A percentile compares a stretch with the other conserved stretches of the same genome.
phyloP scores from a whole-genome alignment of 495 filamentous ascomycete species.

The Penicillium psychrofluorescens region DNA sequence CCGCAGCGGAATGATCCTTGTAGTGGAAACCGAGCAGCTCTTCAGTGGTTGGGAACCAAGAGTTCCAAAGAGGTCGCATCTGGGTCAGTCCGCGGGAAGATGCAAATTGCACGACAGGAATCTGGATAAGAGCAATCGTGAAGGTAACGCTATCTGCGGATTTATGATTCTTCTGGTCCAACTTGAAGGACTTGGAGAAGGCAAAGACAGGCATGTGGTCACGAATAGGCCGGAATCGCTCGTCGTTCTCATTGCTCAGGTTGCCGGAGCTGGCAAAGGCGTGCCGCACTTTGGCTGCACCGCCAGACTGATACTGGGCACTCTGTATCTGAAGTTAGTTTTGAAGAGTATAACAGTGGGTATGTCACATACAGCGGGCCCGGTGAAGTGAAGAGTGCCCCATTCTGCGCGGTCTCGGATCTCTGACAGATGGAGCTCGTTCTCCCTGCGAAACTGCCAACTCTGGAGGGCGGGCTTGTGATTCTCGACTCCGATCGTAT shows the following conservation, averaged over 20 bases:
- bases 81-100: slow-evolving; percentile 68
- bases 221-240: slow-evolving; percentile 60
- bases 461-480: slow-evolving; percentile 39
- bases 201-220: slow-evolving; percentile 88
- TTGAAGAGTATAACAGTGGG: neutral
- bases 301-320: slow-evolving; percentile 62
- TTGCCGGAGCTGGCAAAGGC: slow-evolving; percentile 64
- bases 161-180: slow-evolving; percentile 19
- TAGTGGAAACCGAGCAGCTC: slow-evolving; percentile 70
- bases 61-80: slow-evolving; percentile 85
- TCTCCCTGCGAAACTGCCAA: slow-evolving; percentile 57
- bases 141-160: slow-evolving; percentile 56
- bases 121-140: slow-evolving; percentile 76
- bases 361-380: slow-evolving; percentile 44
- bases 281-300: slow-evolving; percentile 59
- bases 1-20: slow-evolving; percentile 58
- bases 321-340: slow-evolving; percentile 31
- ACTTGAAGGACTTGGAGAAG: slow-evolving; percentile 74
- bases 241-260: slow-evolving; percentile 59
- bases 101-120: slow-evolving; percentile 82
- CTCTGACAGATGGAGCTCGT: slow-evolving; percentile 68
- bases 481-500: slow-evolving; percentile 20
- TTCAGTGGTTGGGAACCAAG: slow-evolving; percentile 58
- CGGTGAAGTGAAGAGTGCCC: slow-evolving; percentile 78
- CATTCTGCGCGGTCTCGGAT: slow-evolving; percentile 75